phyloP scores from a whole-genome alignment of 257 asterid genomes.

The Penstemon davidsonii region DNA sequence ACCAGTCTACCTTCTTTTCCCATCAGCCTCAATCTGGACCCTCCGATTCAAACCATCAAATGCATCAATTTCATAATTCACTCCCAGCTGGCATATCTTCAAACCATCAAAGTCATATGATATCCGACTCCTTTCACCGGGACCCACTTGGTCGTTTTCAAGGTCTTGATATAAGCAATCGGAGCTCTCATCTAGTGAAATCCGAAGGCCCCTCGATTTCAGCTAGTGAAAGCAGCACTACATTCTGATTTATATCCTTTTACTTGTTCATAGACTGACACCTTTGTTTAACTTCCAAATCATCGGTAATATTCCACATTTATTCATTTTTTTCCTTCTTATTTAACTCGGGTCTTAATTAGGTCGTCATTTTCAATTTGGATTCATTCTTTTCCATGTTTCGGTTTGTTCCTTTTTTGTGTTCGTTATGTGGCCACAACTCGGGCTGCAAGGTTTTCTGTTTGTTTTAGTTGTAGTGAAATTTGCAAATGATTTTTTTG shows the following conservation, averaged over 20 bases:
- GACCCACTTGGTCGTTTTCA: constrained; percentile 34
- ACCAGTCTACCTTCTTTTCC: constrained; percentile 55
- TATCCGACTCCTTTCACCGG: constrained; percentile 2
- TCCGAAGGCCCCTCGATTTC: constrained; percentile 68
- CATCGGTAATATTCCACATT: constrained; percentile 36
- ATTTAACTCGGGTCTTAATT: constrained; percentile 29
- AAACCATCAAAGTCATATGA: constrained; percentile 39
- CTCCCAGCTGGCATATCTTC: constrained; percentile 51
- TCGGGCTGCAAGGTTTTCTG: constrained; percentile 15
- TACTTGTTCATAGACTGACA: constrained; percentile 63
- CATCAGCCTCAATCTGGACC: constrained; percentile 41
- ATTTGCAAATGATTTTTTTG: constrained; percentile 7
- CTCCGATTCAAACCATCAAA: constrained; percentile 49
- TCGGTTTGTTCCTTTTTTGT: constrained; percentile 27
- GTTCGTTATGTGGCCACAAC: constrained; percentile 25
- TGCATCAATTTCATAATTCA: constrained; percentile 57
- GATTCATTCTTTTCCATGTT: constrained; percentile 2
- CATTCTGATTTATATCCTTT: constrained; percentile 38
- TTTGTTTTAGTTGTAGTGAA: constrained; percentile 19
- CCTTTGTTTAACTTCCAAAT: constrained; percentile 39
- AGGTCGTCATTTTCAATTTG: constrained; percentile 26
- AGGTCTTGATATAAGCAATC: constrained; percentile 56
- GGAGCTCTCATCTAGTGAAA: constrained; percentile 39
- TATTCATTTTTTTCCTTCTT: constrained; percentile 31
- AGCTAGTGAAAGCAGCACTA: constrained; percentile 66